phyloP scores from a whole-genome alignment of 2,329 filamentous ascomycete species.

The Alternaria sp. region DNA sequence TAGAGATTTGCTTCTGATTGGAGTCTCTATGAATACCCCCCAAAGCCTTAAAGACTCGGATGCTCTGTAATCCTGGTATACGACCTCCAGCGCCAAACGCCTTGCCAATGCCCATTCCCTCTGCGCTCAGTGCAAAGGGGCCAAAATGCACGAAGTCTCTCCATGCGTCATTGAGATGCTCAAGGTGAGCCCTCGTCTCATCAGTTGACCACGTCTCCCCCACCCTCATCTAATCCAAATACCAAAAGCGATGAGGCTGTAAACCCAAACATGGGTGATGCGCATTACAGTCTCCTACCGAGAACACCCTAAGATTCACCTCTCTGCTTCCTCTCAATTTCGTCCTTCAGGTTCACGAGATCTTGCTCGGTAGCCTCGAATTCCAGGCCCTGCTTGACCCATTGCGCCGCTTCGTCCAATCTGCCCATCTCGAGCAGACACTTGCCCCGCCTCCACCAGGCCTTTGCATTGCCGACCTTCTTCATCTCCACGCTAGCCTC shows the following conservation, averaged over 20 bases:
- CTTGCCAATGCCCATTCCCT: background rate
- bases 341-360: constrained; percentile 46
- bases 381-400: constrained; percentile 80
- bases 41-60: background rate
- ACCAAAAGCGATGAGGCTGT: background rate
- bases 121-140: background rate
- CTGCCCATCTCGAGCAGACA: constrained; percentile 92
- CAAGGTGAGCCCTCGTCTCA: background rate
- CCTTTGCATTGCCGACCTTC: constrained; percentile 87
- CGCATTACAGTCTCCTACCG: background rate
- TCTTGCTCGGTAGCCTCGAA: constrained; percentile 71
- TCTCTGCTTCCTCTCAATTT: constrained; percentile 57
- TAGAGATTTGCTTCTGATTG: background rate
- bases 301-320: constrained; percentile 6
- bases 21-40: background rate
- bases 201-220: background rate
- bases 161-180: background rate
- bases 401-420: constrained; percentile 80
- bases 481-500: constrained; percentile 89
- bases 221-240: background rate
- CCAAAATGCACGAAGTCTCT: background rate
- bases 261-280: background rate
- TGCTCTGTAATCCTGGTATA: background rate
- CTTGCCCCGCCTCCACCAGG: constrained; percentile 87
- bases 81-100: constrained; percentile 2